These are phyloP conservation scores for Arthrinium phaeospermum DNA, from an alignment of 2,329 filamentous ascomycete species.

Conservation along the genomic window DNA sequence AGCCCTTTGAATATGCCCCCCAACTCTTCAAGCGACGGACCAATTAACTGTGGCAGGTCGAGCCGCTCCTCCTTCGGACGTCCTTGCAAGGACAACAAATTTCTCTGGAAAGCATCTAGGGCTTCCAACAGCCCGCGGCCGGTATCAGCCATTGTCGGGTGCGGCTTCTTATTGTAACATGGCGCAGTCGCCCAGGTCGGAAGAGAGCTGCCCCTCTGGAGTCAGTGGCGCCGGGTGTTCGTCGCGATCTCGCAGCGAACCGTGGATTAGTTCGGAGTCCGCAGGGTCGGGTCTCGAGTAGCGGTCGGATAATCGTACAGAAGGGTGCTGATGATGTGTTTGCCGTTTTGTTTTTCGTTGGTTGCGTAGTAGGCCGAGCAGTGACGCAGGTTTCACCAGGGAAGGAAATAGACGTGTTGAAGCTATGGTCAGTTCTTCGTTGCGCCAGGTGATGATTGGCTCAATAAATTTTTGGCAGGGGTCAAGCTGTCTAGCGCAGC, in stretches of 20 bases:
- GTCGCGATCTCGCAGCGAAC: not conserved
- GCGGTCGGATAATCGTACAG: not conserved
- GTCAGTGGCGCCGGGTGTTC: not conserved
- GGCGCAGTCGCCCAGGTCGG: conserved; percentile 24
- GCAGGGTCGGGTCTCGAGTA: not conserved
- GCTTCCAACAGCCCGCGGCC: conserved; percentile 75
- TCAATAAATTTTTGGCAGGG: conserved; percentile 22
- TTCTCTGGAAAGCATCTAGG: conserved; percentile 84
- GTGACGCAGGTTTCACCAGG: conserved; percentile 11
- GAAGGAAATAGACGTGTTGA: conserved; percentile 19
- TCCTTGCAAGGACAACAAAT: conserved; percentile 79
- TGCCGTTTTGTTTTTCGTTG: not conserved
- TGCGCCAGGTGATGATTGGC: conserved; percentile 19
- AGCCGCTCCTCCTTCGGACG: conserved; percentile 65
- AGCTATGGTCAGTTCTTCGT: conserved; percentile 14
- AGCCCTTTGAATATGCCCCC: conserved; percentile 72
- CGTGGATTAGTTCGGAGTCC: not conserved
- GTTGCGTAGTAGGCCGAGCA: not conserved
- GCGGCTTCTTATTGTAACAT: conserved; percentile 52
- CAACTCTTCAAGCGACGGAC: conserved; percentile 62
- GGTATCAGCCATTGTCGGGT: conserved; percentile 70
- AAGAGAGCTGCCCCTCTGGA: conserved; percentile 12
- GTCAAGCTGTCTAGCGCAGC: conserved; percentile 17
- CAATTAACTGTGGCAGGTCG: conserved; percentile 63
- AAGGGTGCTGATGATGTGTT: not conserved